Evolutionary conservation across 2,329 filamentous ascomycete genomes (phyloP).

Genomic region (Aspergillus clavatus): DNA sequence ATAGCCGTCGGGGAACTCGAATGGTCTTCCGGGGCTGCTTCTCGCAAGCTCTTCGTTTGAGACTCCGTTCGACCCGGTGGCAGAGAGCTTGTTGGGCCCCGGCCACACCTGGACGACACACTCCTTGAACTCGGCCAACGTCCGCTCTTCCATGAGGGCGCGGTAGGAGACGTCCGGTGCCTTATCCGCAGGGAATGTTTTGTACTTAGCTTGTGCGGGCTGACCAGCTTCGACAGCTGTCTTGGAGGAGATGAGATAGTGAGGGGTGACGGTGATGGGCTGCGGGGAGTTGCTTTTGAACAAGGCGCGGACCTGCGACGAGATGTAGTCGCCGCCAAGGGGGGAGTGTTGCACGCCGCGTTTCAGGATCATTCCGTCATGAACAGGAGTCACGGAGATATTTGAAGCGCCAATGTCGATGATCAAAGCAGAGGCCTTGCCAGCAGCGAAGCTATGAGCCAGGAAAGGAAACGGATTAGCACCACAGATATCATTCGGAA

Average conservation of each 20-base stretch:
- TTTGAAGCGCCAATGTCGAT: conserved; percentile 87
- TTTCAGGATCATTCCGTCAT: conserved; percentile 91
- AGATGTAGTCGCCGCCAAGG: conserved; percentile 84
- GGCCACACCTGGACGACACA: conserved; percentile 92
- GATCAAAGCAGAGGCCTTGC: conserved; percentile 88
- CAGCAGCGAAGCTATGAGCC: conserved; percentile 67
- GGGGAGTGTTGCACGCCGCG: conserved; percentile 82
- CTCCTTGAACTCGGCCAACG: conserved; percentile 95
- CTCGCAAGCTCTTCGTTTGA: conserved; percentile 72
- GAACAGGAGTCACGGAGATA: conserved; percentile 82
- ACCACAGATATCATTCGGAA: conserved; percentile 3
- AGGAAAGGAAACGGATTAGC: neutral
- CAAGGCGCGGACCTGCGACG: conserved; percentile 76
- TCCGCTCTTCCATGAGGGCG: conserved; percentile 81
- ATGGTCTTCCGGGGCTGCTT: conserved; percentile 72
- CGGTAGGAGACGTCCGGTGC: conserved; percentile 67
- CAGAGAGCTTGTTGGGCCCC: conserved; percentile 64
- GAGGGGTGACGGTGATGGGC: conserved; percentile 72
- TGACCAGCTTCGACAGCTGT: conserved; percentile 80
- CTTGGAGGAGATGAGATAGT: conserved; percentile 85
- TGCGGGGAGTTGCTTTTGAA: conserved; percentile 63
- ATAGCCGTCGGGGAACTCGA: conserved; percentile 94
- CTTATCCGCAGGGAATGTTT: conserved; percentile 59
- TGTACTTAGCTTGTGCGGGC: conserved; percentile 70
- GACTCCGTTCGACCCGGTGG: conserved; percentile 47